These are phyloP conservation scores for Boletus sp. DNA, from an alignment of 768 basidiomycete genomes.

Conservation along the genomic window DNA sequence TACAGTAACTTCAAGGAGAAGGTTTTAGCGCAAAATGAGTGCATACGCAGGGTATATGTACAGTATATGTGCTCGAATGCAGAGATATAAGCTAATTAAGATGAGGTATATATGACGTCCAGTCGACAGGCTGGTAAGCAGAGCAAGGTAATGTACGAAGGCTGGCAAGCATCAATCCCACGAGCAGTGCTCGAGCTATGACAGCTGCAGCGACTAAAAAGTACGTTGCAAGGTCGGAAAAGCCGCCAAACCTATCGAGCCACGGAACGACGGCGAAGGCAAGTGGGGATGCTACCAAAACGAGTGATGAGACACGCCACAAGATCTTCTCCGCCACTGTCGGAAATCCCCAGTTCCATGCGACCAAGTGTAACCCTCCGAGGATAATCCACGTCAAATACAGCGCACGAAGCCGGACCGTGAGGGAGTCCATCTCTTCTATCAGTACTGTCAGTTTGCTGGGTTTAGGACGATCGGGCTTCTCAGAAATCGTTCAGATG, in stretches of 20 bases:
- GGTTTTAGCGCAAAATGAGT: no score
- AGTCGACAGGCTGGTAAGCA: not conserved
- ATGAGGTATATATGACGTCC: conserved; percentile 3
- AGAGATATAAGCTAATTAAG: not conserved
- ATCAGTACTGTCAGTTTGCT: not conserved
- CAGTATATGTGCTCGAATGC: no score
- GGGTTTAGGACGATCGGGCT: not conserved
- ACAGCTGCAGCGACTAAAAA: not conserved
- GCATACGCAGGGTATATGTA: no score
- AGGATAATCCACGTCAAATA: not conserved
- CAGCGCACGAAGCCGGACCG: not conserved
- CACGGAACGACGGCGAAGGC: not conserved
- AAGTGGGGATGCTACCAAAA: not conserved
- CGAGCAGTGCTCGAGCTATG: not conserved
- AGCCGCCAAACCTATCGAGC: not conserved
- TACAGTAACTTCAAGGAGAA: no score
- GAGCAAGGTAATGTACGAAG: not conserved
- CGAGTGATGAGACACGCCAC: not conserved
- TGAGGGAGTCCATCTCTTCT: not conserved
- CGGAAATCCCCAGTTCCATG: conserved; percentile 1
- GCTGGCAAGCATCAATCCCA: conserved; percentile 2
- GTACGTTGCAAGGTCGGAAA: not conserved
- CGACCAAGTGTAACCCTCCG: not conserved
- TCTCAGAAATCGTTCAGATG: not conserved
- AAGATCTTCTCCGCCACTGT: not conserved